Base-by-base conservation (phyloP, 495 filamentous ascomycete genomes). In the Friedmanniomyces simplex region DNA sequence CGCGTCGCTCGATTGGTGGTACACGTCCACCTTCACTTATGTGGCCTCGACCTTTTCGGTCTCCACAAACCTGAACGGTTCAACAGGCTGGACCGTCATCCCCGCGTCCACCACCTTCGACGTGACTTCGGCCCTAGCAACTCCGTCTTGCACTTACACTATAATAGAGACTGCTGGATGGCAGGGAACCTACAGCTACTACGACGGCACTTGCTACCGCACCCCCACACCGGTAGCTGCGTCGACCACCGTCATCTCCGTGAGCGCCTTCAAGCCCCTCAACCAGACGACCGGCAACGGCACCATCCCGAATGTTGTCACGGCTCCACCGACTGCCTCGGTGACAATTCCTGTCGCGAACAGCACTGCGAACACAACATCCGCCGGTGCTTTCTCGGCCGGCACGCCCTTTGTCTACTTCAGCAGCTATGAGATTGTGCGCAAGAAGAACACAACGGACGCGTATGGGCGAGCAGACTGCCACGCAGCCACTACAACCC, bases 351-450 rank as follows among this genome's bases (percentile, higher is more conserved):
- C 54, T 2, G 26, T n/a, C 13, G 48, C 36, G 12, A 45, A 36
- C n/a, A 28, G 7, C 7, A 52, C 25, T 10, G 49, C 49, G 18
- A 52, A 4, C 2, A 52, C 49, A 6, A 52, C 49, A 2, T 32
- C 53, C 13, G 46, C 32, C 12, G 57, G 54, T 22, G 54, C 63
- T 20, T 64, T 58, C 30, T 60, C 52, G 25, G 50, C 48, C 12
- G 64, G 60, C 7, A 66, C 65, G 10, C 67, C 69, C 3, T 64
- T 71, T 43, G 56, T 71, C 25, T 68, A 66, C 59, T 70, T 62
- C 47, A 54, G 42, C 50, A 21, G 14, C 8, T 66, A 66, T 39
- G 56, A 63, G 39, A 47, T 65, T n/a, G 42, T 59, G n/a, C 22
- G 13, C 18, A 48, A 59, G 37, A 39, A 55, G n/a, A 34, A 20